Base-by-base conservation (phyloP, 2,329 filamentous ascomycete genomes). In the Ambrosiella xylebori region DNA sequence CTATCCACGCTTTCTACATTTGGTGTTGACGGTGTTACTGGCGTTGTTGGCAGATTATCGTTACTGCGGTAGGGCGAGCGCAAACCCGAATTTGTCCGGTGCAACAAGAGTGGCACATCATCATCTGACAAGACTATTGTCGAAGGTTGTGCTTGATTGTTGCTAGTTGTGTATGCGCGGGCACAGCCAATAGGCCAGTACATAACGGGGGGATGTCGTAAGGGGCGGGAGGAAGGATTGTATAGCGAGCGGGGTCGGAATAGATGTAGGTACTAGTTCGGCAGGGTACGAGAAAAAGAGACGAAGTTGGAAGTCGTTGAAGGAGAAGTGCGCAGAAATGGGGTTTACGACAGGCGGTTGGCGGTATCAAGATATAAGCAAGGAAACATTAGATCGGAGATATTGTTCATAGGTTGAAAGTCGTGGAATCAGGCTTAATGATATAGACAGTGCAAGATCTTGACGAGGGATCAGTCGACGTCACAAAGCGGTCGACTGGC, bases 141-240 rank as follows among this genome's bases (percentile, higher is more conserved):
- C 63, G 75, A 69, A 58, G 71, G 69, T 58, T 74, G 70, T 64
- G 75, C 70, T 68, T 76, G 76, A 66, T 78, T 79, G 71, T 81
- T 86, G 73, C 77, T 86, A 65, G 85, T 85, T 67, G 86, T 84
- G 74, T 88, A 91, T 69, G 90, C 82, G 69, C 84, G 82, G 67
- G 88, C 86, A 68, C 86, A 86, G 70, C 86, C 87, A 70, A 89
- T 80, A 67, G 88, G 88, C 88, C 88, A 94, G 78, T 94, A 94
- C 88, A 93, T 94, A 13, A 8, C 44, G 44, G 44, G 13, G 8
- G 44, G 44, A 47, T 47, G n/a, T 15, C 44, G 44, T 12, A 15
- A 15, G 44, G 13, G 7, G 44, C 8, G 44, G 44, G 6, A 47
- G 6, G 6, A 47, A 47, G 44, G 17, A 12, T 47, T 7, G 8